Conservation (phyloP, 768 basidiomycete species). For the Cyclocybe cylindracea region DNA sequence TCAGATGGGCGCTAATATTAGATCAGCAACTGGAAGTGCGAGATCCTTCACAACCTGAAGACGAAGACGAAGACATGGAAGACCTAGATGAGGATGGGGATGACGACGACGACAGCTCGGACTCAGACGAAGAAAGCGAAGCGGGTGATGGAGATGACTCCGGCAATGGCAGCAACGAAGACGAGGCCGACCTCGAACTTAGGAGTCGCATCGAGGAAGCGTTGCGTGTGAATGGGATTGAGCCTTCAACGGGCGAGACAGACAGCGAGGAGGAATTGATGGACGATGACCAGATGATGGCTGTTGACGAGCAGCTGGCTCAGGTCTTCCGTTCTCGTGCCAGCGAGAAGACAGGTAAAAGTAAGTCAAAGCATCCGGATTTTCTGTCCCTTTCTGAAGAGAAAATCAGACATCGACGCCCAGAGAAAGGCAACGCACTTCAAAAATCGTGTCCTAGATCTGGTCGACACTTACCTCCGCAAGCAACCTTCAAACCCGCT, state of each 20-base stretch:
- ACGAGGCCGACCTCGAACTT: conserved; percentile 62
- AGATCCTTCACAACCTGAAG: conserved; percentile 56
- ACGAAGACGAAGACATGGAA: conserved; percentile 46
- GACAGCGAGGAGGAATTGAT: conserved; percentile 73
- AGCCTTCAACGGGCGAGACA: conserved; percentile 55
- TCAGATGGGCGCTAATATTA: not conserved
- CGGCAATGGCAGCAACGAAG: conserved; percentile 36
- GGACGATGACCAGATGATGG: conserved; percentile 99
- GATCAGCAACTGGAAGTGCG: conserved; percentile 81
- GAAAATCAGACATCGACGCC: conserved; percentile 53
- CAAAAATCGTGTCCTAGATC: conserved; percentile 93
- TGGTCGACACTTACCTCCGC: conserved; percentile 85
- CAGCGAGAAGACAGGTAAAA: conserved; percentile 62
- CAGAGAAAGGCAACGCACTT: conserved; percentile 93
- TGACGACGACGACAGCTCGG: conserved; percentile 33
- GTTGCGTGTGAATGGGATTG: conserved; percentile 58
- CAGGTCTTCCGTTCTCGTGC: conserved; percentile 77
- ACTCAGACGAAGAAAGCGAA: conserved; percentile 35
- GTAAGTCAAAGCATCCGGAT: conserved; percentile 37
- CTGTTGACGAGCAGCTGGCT: conserved; percentile 89
- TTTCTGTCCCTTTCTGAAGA: not conserved
- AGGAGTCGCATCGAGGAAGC: conserved; percentile 68
- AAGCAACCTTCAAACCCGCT: conserved; percentile 76
- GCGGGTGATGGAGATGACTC: conserved; percentile 33
- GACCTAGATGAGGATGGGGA: conserved; percentile 35